Conservation (phyloP, 768 basidiomycete species). For the Leccinum disarticulatum region DNA sequence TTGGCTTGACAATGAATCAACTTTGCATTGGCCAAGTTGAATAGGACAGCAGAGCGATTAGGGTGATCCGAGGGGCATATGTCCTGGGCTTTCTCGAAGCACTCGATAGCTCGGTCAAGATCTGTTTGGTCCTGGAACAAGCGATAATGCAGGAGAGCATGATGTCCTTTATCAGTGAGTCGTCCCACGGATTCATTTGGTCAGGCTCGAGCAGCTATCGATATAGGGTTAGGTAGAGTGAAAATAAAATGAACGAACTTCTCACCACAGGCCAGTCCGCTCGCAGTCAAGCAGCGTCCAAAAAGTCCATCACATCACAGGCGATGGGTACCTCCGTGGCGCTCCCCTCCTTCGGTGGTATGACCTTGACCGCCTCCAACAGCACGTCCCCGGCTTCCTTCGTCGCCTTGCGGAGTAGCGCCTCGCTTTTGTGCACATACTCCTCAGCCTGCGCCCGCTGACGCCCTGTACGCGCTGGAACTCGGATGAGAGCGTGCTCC, state of each 20-base stretch:
- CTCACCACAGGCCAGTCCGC: constrained; percentile 12
- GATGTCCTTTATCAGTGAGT: neutral
- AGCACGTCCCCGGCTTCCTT: constrained; percentile 81
- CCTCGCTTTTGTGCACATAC: constrained; percentile 76
- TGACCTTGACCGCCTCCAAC: constrained; percentile 87
- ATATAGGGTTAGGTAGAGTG: neutral
- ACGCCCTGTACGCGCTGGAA: constrained; percentile 75
- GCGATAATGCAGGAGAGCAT: neutral
- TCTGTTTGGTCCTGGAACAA: neutral
- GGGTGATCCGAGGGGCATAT: neutral
- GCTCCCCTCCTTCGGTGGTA: constrained; percentile 75
- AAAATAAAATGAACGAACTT: neutral
- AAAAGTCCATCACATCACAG: constrained; percentile 85
- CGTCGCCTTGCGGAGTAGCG: constrained; percentile 61
- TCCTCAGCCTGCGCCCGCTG: constrained; percentile 75
- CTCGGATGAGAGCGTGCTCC: constrained; percentile 60
- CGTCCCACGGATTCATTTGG: neutral
- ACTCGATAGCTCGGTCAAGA: neutral
- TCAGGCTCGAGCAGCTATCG: neutral
- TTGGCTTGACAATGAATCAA: neutral
- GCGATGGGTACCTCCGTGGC: constrained; percentile 36
- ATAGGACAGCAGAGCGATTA: neutral
- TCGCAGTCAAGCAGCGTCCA: constrained; percentile 62
- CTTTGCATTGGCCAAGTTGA: neutral
- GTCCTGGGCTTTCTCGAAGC: neutral